phyloP scores from a whole-genome alignment of 2,329 filamentous ascomycete genomes.

The Neonectria coccinea region DNA sequence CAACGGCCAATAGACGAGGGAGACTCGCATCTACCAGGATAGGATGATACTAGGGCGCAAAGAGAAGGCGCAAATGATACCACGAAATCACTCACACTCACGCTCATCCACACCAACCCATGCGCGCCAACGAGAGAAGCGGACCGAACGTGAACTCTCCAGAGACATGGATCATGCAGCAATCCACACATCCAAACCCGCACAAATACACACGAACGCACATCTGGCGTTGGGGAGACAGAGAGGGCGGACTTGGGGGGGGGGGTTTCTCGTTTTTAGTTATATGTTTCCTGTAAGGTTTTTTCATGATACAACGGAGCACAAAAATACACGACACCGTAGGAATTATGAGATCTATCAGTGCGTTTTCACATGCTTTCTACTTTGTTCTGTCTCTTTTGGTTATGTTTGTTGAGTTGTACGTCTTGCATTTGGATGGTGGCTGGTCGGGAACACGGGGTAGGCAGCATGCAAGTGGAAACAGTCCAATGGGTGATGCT shows the following conservation, averaged over 20 bases:
- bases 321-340: conserved; percentile 44
- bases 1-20: conserved; percentile 49
- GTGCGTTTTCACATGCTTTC: conserved; percentile 4
- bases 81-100: conserved; percentile 50
- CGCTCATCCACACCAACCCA: conserved; percentile 21
- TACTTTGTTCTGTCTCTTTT: neutral
- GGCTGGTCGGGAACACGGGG: neutral
- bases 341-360: conserved; percentile 22
- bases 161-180: conserved; percentile 30
- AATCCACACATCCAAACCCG: conserved; percentile 28
- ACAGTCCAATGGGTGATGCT: neutral
- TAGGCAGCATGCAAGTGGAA: neutral
- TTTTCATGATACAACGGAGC: conserved; percentile 38
- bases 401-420: neutral
- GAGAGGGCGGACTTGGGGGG: conserved; percentile 32
- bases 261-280: conserved; percentile 29
- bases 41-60: conserved; percentile 36
- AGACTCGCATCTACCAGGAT: conserved; percentile 50
- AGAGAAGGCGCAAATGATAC: conserved; percentile 49
- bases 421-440: neutral
- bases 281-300: conserved; percentile 36
- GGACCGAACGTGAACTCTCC: conserved; percentile 22
- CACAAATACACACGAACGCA: conserved; percentile 40
- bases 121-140: conserved; percentile 15
- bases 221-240: conserved; percentile 48